Conservation (phyloP, 2,329 filamentous ascomycete genomes). For the Atkinsonella hypoxylon region DNA sequence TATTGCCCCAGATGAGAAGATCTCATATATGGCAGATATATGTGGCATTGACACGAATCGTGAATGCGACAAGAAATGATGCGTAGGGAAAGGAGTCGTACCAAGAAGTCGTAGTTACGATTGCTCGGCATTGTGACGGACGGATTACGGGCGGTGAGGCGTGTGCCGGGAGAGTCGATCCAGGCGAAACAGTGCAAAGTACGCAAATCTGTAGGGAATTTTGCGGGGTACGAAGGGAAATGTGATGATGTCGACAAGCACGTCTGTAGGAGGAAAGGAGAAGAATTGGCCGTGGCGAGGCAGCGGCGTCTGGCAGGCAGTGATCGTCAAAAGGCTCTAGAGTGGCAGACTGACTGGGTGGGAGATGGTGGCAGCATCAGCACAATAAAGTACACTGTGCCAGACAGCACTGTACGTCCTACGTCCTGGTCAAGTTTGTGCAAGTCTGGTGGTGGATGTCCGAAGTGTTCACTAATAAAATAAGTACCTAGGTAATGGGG, state of each 20-base stretch:
- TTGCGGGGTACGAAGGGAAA: not conserved
- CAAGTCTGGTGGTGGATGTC: too few relatives aligned
- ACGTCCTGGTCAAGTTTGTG: too few relatives aligned
- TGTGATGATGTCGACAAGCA: slow-evolving; percentile 1
- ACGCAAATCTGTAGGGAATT: not conserved
- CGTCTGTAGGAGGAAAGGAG: slow-evolving; percentile 3
- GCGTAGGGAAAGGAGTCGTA: slow-evolving; percentile 34
- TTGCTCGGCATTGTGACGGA: slow-evolving; percentile 72
- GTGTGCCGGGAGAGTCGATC: not conserved
- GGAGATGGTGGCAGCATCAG: not conserved
- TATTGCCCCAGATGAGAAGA: too few relatives aligned
- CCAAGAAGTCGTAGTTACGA: slow-evolving; percentile 98
- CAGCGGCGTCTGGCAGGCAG: slow-evolving; percentile 6
- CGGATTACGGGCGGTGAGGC: slow-evolving; percentile 8
- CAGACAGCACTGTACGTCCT: too few relatives aligned
- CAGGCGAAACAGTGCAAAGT: not conserved
- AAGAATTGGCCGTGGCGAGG: slow-evolving; percentile 5
- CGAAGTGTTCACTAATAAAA: too few relatives aligned
- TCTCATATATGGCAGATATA: not conserved
- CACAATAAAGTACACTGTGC: too few relatives aligned
- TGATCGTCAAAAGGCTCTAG: slow-evolving; percentile 4
- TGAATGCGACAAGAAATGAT: slow-evolving; percentile 6
- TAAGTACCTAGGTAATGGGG: too few relatives aligned
- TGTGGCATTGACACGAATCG: not conserved
- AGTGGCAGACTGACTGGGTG: not conserved